Evolutionary conservation across 768 basidiomycete species (phyloP).

Genomic region (Coprinellus micaceus): DNA sequence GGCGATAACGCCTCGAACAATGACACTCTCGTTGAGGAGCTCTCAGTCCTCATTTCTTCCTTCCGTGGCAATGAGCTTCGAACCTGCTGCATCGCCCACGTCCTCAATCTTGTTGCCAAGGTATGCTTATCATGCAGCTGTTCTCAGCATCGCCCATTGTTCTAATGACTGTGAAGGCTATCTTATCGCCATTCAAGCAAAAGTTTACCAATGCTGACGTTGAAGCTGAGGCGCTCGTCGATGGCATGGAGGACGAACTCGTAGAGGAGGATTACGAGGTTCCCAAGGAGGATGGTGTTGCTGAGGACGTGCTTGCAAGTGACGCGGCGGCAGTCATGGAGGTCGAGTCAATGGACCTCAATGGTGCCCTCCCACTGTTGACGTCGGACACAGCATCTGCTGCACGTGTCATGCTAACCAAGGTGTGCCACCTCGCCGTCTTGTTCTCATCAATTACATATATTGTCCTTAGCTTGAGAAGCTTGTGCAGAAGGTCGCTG

Average conservation of each 20-base stretch:
- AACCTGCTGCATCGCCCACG: slow-evolving; percentile 32
- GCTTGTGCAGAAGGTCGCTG: not conserved
- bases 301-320: slow-evolving; percentile 17
- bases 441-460: not conserved
- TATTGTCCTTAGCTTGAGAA: not conserved
- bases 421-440: not conserved
- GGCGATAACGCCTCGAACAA: slow-evolving; percentile 34
- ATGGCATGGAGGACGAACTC: slow-evolving; percentile 3
- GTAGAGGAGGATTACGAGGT: slow-evolving; percentile 10
- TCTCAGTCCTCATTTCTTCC: slow-evolving; percentile 15
- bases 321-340: slow-evolving; percentile 18
- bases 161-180: not conserved
- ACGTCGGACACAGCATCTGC: too few species aligned
- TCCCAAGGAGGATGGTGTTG: slow-evolving; percentile 12
- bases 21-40: slow-evolving; percentile 30
- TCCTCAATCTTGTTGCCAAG: slow-evolving; percentile 33
- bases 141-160: not conserved
- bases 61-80: slow-evolving; percentile 22
- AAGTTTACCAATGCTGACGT: not conserved
- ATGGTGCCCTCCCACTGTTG: not conserved
- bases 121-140: slow-evolving; percentile 25
- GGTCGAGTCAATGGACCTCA: slow-evolving; percentile 29
- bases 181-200: not conserved
- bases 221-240: slow-evolving; percentile 10
- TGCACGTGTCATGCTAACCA: not conserved